phyloP scores from a whole-genome alignment of 345 rosid species.

The Microcos paniculata region DNA sequence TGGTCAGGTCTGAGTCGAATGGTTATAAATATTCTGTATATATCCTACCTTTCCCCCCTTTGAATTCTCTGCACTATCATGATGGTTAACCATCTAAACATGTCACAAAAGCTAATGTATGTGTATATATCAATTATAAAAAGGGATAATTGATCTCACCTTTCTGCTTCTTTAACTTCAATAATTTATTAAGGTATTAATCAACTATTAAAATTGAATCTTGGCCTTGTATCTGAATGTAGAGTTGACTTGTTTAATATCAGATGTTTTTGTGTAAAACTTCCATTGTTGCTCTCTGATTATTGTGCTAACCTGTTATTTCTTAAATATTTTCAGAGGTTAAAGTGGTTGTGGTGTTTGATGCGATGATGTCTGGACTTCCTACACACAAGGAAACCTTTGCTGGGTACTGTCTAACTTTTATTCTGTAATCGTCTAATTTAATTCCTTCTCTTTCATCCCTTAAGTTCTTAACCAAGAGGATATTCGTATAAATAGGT shows the following conservation, averaged over 20 bases:
- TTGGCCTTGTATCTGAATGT: neutral
- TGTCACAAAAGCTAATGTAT: neutral
- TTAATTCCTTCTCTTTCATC: neutral
- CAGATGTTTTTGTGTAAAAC: neutral
- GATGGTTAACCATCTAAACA: conserved; percentile 5
- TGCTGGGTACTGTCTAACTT: conserved; percentile 45
- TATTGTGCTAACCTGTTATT: conserved; percentile 16
- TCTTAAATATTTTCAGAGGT: conserved; percentile 58
- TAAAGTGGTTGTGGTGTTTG: conserved; percentile 94
- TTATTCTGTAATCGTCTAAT: neutral
- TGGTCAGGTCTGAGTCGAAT: neutral
- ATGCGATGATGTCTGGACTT: conserved; percentile 93
- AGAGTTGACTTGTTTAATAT: conserved; percentile 1
- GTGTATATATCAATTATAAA: neutral
- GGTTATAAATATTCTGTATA: neutral
- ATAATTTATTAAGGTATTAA: neutral
- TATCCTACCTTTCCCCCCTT: neutral
- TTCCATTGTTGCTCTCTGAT: neutral
- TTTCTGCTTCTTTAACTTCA: neutral
- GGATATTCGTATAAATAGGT: neutral
- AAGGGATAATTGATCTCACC: neutral
- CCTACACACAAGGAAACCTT: conserved; percentile 84
- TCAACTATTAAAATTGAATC: neutral
- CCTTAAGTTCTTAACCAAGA: neutral
- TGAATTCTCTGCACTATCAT: neutral